phyloP scores from a whole-genome alignment of 2,329 filamentous ascomycete species.

The Neofusicoccum kwambonambiense region DNA sequence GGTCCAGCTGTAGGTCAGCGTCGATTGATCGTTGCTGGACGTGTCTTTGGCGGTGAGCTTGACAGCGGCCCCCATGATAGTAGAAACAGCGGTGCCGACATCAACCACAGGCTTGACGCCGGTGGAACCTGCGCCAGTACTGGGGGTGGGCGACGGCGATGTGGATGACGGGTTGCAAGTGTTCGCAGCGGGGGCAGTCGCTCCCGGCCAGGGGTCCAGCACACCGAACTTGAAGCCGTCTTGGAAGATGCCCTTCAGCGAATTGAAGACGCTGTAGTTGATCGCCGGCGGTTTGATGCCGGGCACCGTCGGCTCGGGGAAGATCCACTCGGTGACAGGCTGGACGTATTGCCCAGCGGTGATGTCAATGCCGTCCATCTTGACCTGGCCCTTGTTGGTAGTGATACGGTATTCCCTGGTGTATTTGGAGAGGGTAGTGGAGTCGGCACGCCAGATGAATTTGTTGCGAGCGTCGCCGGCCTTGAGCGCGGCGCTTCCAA shows the following conservation, averaged over 20 bases:
- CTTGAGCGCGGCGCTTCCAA: slow-evolving; percentile 34
- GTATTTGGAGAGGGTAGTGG: slow-evolving; percentile 28
- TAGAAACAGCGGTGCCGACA: slow-evolving; percentile 22
- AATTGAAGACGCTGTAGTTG: slow-evolving; percentile 35
- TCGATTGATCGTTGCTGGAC: slow-evolving; percentile 21
- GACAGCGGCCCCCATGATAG: slow-evolving; percentile 32
- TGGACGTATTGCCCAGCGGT: slow-evolving; percentile 43
- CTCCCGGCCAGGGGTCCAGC: slow-evolving; percentile 39
- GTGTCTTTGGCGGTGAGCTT: slow-evolving; percentile 32
- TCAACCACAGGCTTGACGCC: slow-evolving; percentile 17
- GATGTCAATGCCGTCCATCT: slow-evolving; percentile 40
- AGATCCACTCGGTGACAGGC: slow-evolving; percentile 46
- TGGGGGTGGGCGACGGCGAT: slow-evolving; percentile 19
- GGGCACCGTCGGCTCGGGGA: slow-evolving; percentile 42
- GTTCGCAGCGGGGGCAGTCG: slow-evolving; percentile 28
- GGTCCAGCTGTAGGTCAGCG: slow-evolving; percentile 34
- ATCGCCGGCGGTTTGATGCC: slow-evolving; percentile 34
- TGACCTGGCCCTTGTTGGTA: slow-evolving; percentile 31
- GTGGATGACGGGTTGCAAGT: slow-evolving; percentile 25
- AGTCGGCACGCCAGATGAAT: slow-evolving; percentile 37
- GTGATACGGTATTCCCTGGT: slow-evolving; percentile 44
- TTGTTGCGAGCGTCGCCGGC: slow-evolving; percentile 39
- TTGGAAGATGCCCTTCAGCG: slow-evolving; percentile 33
- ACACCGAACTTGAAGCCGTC: slow-evolving; percentile 37
- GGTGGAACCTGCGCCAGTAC: slow-evolving; percentile 24